Conservation (phyloP, 2,329 filamentous ascomycete genomes). For the Domatiomyces globalis region DNA sequence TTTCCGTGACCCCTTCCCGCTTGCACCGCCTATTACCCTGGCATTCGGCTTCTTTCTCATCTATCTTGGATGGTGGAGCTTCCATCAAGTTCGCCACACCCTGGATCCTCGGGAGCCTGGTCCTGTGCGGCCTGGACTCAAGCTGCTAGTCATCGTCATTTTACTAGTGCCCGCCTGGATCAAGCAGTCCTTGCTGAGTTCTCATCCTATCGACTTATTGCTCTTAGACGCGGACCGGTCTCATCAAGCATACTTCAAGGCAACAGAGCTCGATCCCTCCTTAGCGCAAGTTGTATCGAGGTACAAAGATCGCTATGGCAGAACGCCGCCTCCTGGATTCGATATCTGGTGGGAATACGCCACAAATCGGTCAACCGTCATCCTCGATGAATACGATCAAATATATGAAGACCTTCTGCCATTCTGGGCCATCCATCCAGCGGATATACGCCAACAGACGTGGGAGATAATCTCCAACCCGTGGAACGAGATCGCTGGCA, state of each 20-base stretch:
- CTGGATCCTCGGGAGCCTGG: slow-evolving; percentile 8
- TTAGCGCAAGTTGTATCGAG: slow-evolving; percentile 36
- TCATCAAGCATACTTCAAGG: slow-evolving; percentile 36
- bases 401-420: slow-evolving; percentile 43
- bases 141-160: slow-evolving; percentile 27
- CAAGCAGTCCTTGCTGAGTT: slow-evolving; percentile 27
- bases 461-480: slow-evolving; percentile 39
- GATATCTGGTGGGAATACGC: slow-evolving; percentile 48
- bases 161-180: slow-evolving; percentile 28
- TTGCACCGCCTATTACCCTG: slow-evolving; percentile 7
- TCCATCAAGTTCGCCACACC: slow-evolving; percentile 11
- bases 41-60: slow-evolving; percentile 15
- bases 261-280: slow-evolving; percentile 34
- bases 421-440: slow-evolving; percentile 39
- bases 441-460: slow-evolving; percentile 38
- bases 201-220: slow-evolving; percentile 43
- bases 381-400: slow-evolving; percentile 48
- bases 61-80: slow-evolving; percentile 11
- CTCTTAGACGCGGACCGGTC: slow-evolving; percentile 36
- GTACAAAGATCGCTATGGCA: slow-evolving; percentile 39
- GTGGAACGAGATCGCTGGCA: slow-evolving; percentile 41
- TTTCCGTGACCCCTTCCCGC: slow-evolving; percentile 15
- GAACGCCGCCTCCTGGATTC: slow-evolving; percentile 45
- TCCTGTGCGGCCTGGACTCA: slow-evolving; percentile 3
- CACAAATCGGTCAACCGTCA: slow-evolving; percentile 33